A percentile compares a stretch with the other conserved stretches of the same genome.
Evolutionary conservation across 1,139 yeast genomes (phyloP).

Genomic region (Scheffersomyces insectosa): DNA sequence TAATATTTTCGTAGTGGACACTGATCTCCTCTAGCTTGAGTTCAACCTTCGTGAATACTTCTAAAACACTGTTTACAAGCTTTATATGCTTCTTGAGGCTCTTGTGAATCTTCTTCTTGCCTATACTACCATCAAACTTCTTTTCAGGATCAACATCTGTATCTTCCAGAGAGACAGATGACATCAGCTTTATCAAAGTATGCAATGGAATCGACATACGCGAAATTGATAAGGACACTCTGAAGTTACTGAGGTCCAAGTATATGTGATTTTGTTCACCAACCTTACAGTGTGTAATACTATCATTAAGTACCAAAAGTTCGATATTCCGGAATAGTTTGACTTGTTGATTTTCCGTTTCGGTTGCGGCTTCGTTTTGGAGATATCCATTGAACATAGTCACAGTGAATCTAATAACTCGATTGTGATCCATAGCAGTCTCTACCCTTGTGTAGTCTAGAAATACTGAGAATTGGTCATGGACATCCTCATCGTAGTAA

Average conservation of each 20-base stretch:
- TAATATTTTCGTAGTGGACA: constrained; percentile 20
- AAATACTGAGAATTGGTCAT: constrained; percentile 17
- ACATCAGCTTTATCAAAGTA: constrained; percentile 8
- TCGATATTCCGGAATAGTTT: constrained; percentile 36
- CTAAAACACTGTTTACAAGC: not conserved
- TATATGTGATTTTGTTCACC: constrained; percentile 12
- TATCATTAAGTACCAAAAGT: constrained; percentile 25
- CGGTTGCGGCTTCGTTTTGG: constrained; percentile 16
- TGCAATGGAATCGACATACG: constrained; percentile 29
- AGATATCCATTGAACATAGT: constrained; percentile 33
- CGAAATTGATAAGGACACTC: constrained; percentile 22
- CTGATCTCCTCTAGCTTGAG: constrained; percentile 34
- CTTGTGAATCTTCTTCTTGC: constrained; percentile 1
- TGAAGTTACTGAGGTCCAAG: constrained; percentile 19
- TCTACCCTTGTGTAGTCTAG: constrained; percentile 37
- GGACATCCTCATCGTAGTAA: constrained; percentile 18
- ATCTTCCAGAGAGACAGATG: too few species aligned
- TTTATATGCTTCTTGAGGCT: not conserved
- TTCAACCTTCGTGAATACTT: constrained; percentile 11
- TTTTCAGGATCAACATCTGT: not conserved
- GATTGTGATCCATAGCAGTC: constrained; percentile 18
- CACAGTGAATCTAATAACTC: constrained; percentile 22
- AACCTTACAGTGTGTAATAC: constrained; percentile 22
- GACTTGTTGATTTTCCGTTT: constrained; percentile 8
- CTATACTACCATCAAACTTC: constrained; percentile 1